Conservation (phyloP, 805 yeast genomes). For the Candida broadrunensis region DNA sequence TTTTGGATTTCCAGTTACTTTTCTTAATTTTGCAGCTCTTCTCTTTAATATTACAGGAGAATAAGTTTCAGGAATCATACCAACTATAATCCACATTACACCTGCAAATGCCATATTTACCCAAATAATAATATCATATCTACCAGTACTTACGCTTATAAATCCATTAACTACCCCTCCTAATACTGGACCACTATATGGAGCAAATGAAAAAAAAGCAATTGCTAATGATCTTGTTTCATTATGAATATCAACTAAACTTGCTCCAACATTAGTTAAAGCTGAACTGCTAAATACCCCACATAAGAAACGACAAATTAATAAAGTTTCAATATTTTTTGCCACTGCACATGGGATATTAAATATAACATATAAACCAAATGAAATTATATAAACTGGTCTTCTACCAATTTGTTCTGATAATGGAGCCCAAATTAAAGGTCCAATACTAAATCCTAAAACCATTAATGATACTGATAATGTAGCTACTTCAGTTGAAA, state of each 20-base stretch:
- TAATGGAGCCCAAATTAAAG: constrained; percentile 85
- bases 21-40: constrained; percentile 65
- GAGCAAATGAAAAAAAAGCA: constrained; percentile 88
- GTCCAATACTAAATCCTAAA: constrained; percentile 83
- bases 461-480: constrained; percentile 86
- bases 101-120: constrained; percentile 93
- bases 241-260: constrained; percentile 83
- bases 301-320: constrained; percentile 81
- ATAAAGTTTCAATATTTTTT: constrained; percentile 74
- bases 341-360: constrained; percentile 86
- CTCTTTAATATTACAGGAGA: constrained; percentile 75
- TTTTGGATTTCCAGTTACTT: constrained; percentile 75
- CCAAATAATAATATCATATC: constrained; percentile 77
- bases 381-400: constrained; percentile 76
- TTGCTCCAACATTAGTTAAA: constrained; percentile 84
- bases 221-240: constrained; percentile 85
- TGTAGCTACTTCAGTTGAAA: constrained; percentile 74
- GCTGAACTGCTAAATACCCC: constrained; percentile 87
- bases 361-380: constrained; percentile 71
- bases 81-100: constrained; percentile 65
- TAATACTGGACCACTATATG: constrained; percentile 88
- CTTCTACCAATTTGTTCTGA: constrained; percentile 84
- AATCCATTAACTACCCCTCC: constrained; percentile 90
- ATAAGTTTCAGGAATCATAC: constrained; percentile 83
- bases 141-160: constrained; percentile 66